phyloP scores from a whole-genome alignment of 164 flowering plant genomes.

The Aristolochia californica region DNA sequence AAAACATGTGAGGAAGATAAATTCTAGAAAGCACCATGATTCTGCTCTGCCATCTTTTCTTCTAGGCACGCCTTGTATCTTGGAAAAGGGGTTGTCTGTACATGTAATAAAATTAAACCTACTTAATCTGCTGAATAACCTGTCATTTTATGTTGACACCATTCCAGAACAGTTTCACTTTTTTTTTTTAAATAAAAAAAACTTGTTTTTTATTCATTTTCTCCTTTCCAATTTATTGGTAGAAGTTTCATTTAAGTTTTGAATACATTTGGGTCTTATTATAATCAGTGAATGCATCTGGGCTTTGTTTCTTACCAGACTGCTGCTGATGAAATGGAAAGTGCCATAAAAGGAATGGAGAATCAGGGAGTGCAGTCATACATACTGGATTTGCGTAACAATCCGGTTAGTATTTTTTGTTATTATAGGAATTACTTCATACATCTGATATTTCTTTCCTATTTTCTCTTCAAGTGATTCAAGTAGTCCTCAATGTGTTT shows the following conservation, averaged over 20 bases:
- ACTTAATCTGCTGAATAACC: too few species aligned
- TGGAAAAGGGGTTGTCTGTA: too few species aligned
- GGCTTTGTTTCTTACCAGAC: constrained; percentile 30
- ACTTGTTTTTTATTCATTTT: background rate
- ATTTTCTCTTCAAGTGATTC: background rate
- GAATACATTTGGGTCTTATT: background rate
- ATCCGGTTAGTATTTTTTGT: constrained; percentile 45
- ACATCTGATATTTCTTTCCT: background rate
- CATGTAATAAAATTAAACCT: too few species aligned
- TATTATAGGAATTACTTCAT: background rate
- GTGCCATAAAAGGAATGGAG: constrained; percentile 71
- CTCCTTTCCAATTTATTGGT: background rate
- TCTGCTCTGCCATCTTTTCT: too few species aligned
- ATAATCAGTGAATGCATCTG: background rate
- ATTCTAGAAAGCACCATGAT: too few species aligned
- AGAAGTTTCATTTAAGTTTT: background rate
- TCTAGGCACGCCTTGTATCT: too few species aligned
- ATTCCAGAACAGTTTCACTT: too few species aligned
- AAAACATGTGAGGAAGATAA: too few species aligned
- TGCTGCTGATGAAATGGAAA: constrained; percentile 85
- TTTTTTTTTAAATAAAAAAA: too few species aligned
- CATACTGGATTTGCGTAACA: constrained; percentile 84
- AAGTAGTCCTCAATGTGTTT: background rate
- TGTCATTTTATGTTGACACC: too few species aligned
- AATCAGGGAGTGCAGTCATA: constrained; percentile 76